Evolutionary conservation across 257 asterid genomes (phyloP).

Genomic region (Capsicum rhomboideum): DNA sequence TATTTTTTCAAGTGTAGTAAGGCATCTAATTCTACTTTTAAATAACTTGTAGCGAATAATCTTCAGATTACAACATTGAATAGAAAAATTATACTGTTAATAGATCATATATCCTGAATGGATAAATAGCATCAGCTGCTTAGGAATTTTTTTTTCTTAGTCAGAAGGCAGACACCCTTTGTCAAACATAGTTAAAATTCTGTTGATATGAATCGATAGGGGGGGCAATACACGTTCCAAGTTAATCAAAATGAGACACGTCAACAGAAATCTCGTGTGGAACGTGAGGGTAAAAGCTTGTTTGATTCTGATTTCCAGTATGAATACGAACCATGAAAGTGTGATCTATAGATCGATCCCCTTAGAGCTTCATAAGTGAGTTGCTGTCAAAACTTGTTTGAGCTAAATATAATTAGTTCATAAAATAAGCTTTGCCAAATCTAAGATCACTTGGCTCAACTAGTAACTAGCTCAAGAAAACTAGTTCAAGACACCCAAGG

Average conservation of each 20-base stretch:
- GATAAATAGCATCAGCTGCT: not conserved
- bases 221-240: not conserved
- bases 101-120: not conserved
- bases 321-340: not conserved
- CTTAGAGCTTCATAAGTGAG: not conserved
- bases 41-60: not conserved
- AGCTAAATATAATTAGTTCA: not conserved
- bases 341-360: not conserved
- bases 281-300: not conserved
- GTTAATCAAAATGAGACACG: not conserved
- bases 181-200: not conserved
- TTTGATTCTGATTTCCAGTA: not conserved
- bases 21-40: constrained; percentile 3
- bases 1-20: not conserved
- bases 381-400: not conserved
- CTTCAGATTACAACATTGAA: not conserved
- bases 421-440: not conserved
- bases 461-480: not conserved
- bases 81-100: not conserved
- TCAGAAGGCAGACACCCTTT: not conserved
- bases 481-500: not conserved
- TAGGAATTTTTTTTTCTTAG: not conserved
- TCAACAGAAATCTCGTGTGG: not conserved
- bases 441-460: not conserved
- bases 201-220: not conserved